These are phyloP conservation scores for Penicillium cinerascens DNA, from an alignment of 495 filamentous ascomycete genomes.

Conservation along the genomic window DNA sequence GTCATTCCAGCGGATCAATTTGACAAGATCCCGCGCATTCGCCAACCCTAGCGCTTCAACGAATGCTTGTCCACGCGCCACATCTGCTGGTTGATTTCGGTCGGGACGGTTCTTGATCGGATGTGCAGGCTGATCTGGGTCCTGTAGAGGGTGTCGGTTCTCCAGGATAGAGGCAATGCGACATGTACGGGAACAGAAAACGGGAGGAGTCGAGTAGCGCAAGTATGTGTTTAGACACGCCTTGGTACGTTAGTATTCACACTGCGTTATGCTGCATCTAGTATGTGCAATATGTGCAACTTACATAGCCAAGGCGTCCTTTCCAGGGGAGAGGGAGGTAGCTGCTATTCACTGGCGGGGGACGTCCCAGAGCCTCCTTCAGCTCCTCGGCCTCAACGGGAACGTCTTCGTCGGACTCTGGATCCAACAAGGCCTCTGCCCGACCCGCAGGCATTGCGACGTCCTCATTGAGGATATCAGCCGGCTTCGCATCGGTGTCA, in stretches of 20 bases:
- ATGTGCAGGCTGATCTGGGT: slow-evolving; percentile 74
- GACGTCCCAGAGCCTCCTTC: slow-evolving; percentile 51
- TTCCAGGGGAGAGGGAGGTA: slow-evolving; percentile 92
- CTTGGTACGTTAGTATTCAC: slow-evolving; percentile 38
- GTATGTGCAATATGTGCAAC: slow-evolving; percentile 24
- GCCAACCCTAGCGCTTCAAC: slow-evolving; percentile 75
- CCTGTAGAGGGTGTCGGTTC: slow-evolving; percentile 73
- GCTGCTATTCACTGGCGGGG: slow-evolving; percentile 78
- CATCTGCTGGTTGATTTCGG: slow-evolving; percentile 58
- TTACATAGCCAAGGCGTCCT: slow-evolving; percentile 85
- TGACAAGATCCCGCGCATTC: slow-evolving; percentile 78
- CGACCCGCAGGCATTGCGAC: slow-evolving; percentile 8
- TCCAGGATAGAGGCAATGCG: slow-evolving; percentile 89
- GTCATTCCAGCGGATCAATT: slow-evolving; percentile 92
- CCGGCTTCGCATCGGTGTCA: slow-evolving; percentile 11
- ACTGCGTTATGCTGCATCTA: neutral
- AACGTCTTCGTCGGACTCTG: slow-evolving; percentile 48
- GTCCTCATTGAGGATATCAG: slow-evolving; percentile 21
- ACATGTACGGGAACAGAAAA: slow-evolving; percentile 90
- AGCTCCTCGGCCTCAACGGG: slow-evolving; percentile 42
- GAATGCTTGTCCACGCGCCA: slow-evolving; percentile 62
- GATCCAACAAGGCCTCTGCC: slow-evolving; percentile 32
- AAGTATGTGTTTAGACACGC: slow-evolving; percentile 94
- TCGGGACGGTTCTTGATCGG: slow-evolving; percentile 80
- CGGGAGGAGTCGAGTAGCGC: slow-evolving; percentile 74